Conservation (phyloP, 768 basidiomycete genomes). For the Boletus tylopilopsis region DNA sequence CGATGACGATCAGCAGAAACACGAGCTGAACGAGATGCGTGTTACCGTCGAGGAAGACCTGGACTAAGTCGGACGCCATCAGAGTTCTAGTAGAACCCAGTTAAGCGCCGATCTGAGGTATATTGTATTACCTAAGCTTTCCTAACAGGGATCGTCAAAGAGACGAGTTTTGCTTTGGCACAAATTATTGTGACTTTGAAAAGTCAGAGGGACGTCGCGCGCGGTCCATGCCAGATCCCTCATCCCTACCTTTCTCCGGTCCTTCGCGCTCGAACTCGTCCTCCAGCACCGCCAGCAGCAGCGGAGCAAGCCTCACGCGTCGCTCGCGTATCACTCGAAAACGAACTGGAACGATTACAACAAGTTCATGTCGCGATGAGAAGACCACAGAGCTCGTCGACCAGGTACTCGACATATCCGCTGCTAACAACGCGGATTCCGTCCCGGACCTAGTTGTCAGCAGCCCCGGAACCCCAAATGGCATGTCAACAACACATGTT, state of each 20-base stretch:
- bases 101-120: conserved; percentile 16
- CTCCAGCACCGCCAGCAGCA: conserved; percentile 43
- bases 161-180: conserved; percentile 20
- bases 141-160: conserved; percentile 14
- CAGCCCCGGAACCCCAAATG: conserved; percentile 9
- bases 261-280: conserved; percentile 33
- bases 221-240: conserved; percentile 31
- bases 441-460: conserved; percentile 4
- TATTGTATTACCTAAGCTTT: conserved; percentile 25
- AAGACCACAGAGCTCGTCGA: conserved; percentile 9
- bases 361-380: conserved; percentile 23
- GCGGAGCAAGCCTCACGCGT: conserved; percentile 48
- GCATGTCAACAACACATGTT: conserved; percentile 9
- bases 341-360: conserved; percentile 52
- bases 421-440: conserved; percentile 15
- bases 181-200: conserved; percentile 4
- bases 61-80: conserved; percentile 9
- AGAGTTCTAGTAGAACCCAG: not conserved
- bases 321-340: conserved; percentile 45
- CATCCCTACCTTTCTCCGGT: conserved; percentile 23
- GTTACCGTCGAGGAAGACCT: conserved; percentile 24
- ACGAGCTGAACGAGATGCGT: not conserved
- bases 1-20: not conserved
- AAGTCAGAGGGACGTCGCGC: conserved; percentile 24
- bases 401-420: conserved; percentile 29